phyloP scores from a whole-genome alignment of 805 yeast species.

The Metschnikowia cerradonensis region DNA sequence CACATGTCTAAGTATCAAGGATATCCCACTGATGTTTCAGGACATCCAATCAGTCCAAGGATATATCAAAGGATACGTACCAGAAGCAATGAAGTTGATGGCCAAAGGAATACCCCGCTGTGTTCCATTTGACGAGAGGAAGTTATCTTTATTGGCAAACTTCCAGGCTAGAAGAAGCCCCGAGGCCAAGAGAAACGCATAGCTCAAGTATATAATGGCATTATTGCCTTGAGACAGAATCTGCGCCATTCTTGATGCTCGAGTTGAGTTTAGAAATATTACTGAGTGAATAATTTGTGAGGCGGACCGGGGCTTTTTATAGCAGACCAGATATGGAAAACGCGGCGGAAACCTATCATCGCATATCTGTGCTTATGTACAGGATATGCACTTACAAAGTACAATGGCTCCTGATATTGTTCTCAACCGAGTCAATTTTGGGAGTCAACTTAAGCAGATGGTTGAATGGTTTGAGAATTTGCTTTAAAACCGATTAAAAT shows the following conservation, averaged over 20 bases:
- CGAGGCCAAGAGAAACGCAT: constrained; percentile 37
- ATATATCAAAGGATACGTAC: constrained; percentile 42
- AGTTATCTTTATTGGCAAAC: constrained; percentile 49
- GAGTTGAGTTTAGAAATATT: no score
- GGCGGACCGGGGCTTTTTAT: neutral
- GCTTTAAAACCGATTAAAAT: no score
- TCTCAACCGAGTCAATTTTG: no score
- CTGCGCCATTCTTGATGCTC: constrained; percentile 9
- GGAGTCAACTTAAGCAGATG: no score
- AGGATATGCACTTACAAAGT: constrained; percentile 3
- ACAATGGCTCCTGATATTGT: no score
- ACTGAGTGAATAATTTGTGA: neutral
- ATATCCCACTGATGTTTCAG: neutral
- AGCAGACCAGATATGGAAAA: neutral
- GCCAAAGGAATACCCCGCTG: constrained; percentile 79
- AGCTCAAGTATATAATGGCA: constrained; percentile 40
- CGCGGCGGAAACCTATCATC: neutral
- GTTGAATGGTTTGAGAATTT: no score
- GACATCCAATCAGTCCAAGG: no score
- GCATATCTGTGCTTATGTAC: constrained; percentile 2
- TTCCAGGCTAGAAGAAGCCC: constrained; percentile 51
- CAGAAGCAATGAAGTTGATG: constrained; percentile 85
- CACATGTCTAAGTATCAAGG: constrained; percentile 4
- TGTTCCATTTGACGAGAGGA: constrained; percentile 75
- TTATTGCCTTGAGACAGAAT: constrained; percentile 31